Evolutionary conservation across 1,139 yeast genomes (phyloP).

Genomic region (Kodamaea ohmeri): DNA sequence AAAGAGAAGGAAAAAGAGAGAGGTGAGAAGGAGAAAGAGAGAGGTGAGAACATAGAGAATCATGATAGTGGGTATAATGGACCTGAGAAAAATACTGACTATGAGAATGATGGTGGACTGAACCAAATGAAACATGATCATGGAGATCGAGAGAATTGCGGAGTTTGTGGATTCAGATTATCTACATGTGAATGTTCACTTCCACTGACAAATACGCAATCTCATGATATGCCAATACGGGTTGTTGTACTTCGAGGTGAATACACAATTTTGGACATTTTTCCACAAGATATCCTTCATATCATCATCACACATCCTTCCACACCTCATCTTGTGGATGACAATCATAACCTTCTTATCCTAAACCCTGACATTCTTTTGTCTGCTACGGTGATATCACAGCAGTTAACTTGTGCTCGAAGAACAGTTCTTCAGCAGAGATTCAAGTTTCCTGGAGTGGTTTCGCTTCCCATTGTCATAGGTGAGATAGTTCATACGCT

Average conservation of each 20-base stretch:
- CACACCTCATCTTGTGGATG: conserved; percentile 48
- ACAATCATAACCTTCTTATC: conserved; percentile 58
- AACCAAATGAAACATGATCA: no score
- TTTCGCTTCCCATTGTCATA: conserved; percentile 58
- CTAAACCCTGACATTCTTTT: conserved; percentile 82
- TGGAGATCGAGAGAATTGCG: not conserved
- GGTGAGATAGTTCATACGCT: conserved; percentile 81
- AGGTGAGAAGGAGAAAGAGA: no score
- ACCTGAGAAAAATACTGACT: no score
- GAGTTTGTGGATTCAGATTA: not conserved
- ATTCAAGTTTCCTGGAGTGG: conserved; percentile 54
- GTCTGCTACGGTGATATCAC: conserved; percentile 80
- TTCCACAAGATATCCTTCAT: conserved; percentile 56
- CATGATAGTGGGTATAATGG: no score
- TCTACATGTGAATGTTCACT: not conserved
- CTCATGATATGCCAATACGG: not conserved
- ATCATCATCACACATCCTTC: conserved; percentile 47
- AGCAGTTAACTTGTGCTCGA: conserved; percentile 70
- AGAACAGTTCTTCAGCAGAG: conserved; percentile 61
- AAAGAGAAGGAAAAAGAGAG: no score
- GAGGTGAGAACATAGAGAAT: no score
- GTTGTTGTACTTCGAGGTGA: conserved; percentile 48
- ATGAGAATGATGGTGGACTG: no score
- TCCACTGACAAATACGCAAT: not conserved
- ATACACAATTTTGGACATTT: conserved; percentile 44